phyloP scores from a whole-genome alignment of 352 stramenopile species.

The Pythium myriotylum region DNA sequence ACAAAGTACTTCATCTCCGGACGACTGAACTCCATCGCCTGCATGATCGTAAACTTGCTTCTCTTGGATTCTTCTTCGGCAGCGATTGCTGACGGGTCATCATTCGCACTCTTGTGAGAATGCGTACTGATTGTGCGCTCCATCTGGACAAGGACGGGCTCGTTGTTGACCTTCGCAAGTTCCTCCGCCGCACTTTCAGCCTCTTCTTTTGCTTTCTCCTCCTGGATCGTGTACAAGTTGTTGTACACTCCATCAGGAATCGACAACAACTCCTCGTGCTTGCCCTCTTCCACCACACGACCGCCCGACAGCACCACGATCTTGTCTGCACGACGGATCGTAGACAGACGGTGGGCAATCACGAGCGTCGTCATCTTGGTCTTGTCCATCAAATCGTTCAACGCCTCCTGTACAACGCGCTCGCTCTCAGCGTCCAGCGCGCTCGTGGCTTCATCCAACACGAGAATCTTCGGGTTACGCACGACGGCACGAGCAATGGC shows the following conservation, averaged over 20 bases:
- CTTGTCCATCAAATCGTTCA: constrained; percentile 34
- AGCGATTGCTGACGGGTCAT: constrained; percentile 28
- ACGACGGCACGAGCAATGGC: too few relatives aligned
- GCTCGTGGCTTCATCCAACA: constrained; percentile 55
- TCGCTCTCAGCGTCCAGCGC: constrained; percentile 54
- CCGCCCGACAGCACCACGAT: constrained; percentile 41
- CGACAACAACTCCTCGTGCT: constrained; percentile 38
- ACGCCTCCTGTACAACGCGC: constrained; percentile 45
- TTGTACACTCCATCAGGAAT: constrained; percentile 78
- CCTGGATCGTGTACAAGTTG: constrained; percentile 75
- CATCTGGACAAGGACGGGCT: constrained; percentile 52
- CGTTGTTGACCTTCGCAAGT: constrained; percentile 77
- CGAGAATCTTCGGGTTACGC: too few relatives aligned
- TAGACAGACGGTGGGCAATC: constrained; percentile 54
- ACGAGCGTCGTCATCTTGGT: constrained; percentile 61
- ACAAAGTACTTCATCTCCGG: constrained; percentile 44
- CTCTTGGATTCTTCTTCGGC: constrained; percentile 28
- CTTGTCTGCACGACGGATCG: constrained; percentile 51
- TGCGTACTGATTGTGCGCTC: constrained; percentile 76
- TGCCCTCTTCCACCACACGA: constrained; percentile 38
- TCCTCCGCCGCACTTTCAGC: constrained; percentile 19
- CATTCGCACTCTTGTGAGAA: constrained; percentile 54
- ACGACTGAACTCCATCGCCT: constrained; percentile 31
- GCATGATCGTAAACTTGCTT: constrained; percentile 33
- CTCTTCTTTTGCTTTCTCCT: constrained; percentile 5